Evolutionary conservation across 306 rosid species (phyloP), one percentile per base, ranked within the genome.

Genomic region (Cucumis hystrix): DNA sequence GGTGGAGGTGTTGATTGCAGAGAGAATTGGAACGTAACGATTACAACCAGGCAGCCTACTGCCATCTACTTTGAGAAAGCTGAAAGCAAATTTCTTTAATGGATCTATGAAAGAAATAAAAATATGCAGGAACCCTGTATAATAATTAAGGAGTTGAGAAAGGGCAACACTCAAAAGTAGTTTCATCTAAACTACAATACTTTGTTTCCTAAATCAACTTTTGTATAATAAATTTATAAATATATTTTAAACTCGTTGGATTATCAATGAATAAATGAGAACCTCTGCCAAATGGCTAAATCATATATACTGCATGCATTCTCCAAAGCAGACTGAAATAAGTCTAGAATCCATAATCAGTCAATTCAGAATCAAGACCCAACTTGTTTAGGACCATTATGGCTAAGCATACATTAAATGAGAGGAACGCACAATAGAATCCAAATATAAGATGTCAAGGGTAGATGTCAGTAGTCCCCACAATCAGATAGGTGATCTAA

Each of bases 111-210:
- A 54, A 17, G 62, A 28, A 61, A 13, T 62, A 7, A 28, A 62
- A 14, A 13, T 4, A 62, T 30, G 41, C 41, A 13, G 10, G n/a
- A 14, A n/a, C 2, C 33, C 20, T 28, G 68, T 62, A 62, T 61
- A 33, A 33, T 61, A 33, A 33, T 61, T 61, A 28, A 61, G 37
- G 18, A 7, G 13, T n/a, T 8, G 12, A 55, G 30, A 58, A 58
- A 21, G 33, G 15, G 10, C 33, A 8, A 58, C 33, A 10, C 33
- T 58, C 63, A 21, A 12, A 20, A 57, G 15, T 58, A 55, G 61
- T 75, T 59, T 57, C 57, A 39, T 72, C 75, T 67, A 30, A 75
- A 74, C 55, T 75, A 77, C 69, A 55, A 54, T 35, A 37, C 69
- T 40, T 67, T 78, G 74, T 21, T 79, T 71, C 15, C 11, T 28